phyloP scores from a whole-genome alignment of 2,329 filamentous ascomycete species.

The Fragosphaeria purpurea region DNA sequence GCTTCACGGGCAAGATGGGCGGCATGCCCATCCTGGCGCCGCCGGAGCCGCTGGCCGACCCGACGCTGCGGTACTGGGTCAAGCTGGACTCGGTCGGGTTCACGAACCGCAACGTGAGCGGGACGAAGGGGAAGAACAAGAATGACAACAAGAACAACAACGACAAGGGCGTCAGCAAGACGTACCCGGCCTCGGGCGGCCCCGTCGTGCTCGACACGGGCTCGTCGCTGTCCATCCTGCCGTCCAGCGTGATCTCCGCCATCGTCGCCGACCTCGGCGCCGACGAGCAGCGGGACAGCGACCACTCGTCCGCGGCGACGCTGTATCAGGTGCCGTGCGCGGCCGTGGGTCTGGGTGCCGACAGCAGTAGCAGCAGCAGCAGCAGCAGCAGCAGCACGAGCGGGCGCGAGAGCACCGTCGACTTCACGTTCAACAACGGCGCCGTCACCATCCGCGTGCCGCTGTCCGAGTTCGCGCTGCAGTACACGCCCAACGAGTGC shows the following conservation, averaged over 20 bases:
- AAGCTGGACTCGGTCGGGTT: conserved; percentile 18
- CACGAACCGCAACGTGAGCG: conserved; percentile 14
- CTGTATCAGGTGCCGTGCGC: conserved; percentile 33
- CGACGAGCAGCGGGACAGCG: conserved; percentile 9
- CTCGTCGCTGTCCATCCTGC: conserved; percentile 39
- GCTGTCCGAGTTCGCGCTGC: conserved; percentile 40
- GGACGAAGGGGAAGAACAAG: background rate
- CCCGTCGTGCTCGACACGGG: conserved; percentile 39
- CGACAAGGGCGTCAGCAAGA: conserved; percentile 6
- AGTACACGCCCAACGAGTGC: conserved; percentile 27
- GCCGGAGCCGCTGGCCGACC: conserved; percentile 8
- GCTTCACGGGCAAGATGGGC: conserved; percentile 36
- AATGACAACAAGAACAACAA: background rate
- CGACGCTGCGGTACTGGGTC: conserved; percentile 25
- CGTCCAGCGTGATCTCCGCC: conserved; percentile 28
- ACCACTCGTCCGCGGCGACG: conserved; percentile 20
- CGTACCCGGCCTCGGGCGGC: conserved; percentile 13
- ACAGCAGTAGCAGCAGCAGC: too few relatives aligned
- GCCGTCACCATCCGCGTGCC: conserved; percentile 23
- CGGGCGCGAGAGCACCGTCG: conserved; percentile 28
- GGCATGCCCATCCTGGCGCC: conserved; percentile 31
- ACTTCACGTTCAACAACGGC: conserved; percentile 37
- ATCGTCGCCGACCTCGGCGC: conserved; percentile 32
- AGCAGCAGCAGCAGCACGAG: conserved; percentile 16
- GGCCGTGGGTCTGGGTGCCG: background rate